A percentile compares a stretch with the other conserved stretches of the same genome.
Evolutionary conservation across 2,329 filamentous ascomycete genomes (phyloP).

Genomic region (Hypoxylon sp.): DNA sequence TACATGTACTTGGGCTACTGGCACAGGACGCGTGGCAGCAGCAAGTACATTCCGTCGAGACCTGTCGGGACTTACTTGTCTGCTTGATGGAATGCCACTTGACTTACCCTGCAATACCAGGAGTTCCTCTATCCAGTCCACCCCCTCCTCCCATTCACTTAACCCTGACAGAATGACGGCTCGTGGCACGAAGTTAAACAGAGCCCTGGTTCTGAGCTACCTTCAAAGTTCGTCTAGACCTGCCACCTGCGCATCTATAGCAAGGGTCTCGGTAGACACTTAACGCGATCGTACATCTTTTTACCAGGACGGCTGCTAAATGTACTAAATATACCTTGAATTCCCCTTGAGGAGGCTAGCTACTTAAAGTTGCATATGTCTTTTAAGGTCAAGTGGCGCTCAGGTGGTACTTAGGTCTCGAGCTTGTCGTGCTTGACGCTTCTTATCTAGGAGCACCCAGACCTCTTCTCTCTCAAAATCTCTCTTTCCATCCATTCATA

Average conservation of each 20-base stretch:
- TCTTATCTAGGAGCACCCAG: conserved; percentile 29
- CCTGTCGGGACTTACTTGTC: background rate
- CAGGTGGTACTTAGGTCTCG: conserved; percentile 10
- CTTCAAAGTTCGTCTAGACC: conserved; percentile 14
- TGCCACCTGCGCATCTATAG: conserved; percentile 34
- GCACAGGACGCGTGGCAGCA: conserved; percentile 20
- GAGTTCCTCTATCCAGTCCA: conserved; percentile 12
- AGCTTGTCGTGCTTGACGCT: conserved; percentile 17
- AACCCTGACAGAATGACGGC: conserved; percentile 19
- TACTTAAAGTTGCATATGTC: conserved; percentile 19
- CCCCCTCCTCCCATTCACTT: conserved; percentile 15
- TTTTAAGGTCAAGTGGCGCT: conserved; percentile 31
- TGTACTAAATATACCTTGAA: conserved; percentile 21
- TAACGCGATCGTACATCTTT: conserved; percentile 26
- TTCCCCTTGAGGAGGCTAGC: conserved; percentile 17
- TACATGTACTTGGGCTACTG: conserved; percentile 1
- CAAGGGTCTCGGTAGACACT: conserved; percentile 34
- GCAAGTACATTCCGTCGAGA: conserved; percentile 13
- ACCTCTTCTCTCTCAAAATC: conserved; percentile 12
- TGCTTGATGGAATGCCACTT: conserved; percentile 21
- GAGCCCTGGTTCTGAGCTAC: conserved; percentile 21
- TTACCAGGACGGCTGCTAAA: conserved; percentile 20
- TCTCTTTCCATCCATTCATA: conserved; percentile 12
- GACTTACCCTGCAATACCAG: conserved; percentile 9
- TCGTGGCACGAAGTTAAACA: conserved; percentile 29